Base-by-base conservation (phyloP, 2,329 filamentous ascomycete genomes). In the Aureobasidium sp. region DNA sequence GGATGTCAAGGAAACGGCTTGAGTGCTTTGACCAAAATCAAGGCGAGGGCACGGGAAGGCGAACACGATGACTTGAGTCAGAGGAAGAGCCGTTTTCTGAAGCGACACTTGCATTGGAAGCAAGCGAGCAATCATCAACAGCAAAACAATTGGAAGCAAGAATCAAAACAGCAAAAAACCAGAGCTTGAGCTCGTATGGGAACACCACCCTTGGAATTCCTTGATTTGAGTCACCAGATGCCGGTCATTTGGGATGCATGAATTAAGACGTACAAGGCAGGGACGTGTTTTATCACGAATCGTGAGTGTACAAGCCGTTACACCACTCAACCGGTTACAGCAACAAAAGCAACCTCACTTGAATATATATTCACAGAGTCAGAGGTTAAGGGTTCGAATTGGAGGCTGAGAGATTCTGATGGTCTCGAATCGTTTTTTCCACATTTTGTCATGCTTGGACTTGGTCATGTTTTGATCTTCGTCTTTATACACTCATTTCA, bases 1-100 rank as follows among this genome's bases (percentile, higher is more conserved):
- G 44, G 61, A 66, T 49, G 63, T 66, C 5, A 66, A 60, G 61
- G 63, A 63, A 24, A 42, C 47, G 27, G 19, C 5, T 24, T 61
- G 47, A 45, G n/a, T 1, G 29, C 9, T 12, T 9, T 31, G 15
- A 5, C 0, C 7, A n/a, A n/a, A n/a, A 6, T 47, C 37, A 17
- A 5, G 44, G 17, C 15, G 44, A 29, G 14, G 15, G 24, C 14
- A 3, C 6, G 2, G 17, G 24, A 3, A 29, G 7, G 2, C 2
- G 22, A 29, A 8, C 6, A 45, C 22, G 9, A 44, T 22, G 11
- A n/a, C 15, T 9, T 9, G 44, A 2, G 8, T 17, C 3, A 8
- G 15, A 29, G 17, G 14, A 17, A n/a, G 27, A 24, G 44, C 14
- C 1, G 15, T 15, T 17, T 17, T 3, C n/a, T 29, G 44, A 24